A percentile compares a stretch with the other conserved stretches of the same genome.
These are phyloP conservation scores for Plasmodium gallinaceum DNA, from an alignment of 169 alveolate species.

Conservation along the genomic window DNA sequence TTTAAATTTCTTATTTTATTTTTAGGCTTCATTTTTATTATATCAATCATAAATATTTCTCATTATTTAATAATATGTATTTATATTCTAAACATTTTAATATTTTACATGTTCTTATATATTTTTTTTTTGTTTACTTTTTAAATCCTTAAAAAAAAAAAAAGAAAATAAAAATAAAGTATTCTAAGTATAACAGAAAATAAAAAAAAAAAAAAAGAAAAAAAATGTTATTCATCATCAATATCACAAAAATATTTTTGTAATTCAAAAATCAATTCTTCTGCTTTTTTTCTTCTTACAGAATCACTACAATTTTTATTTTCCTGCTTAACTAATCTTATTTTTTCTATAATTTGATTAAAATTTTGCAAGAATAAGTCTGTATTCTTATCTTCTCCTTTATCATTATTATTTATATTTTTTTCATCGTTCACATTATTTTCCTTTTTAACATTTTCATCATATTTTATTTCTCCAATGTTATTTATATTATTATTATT, in stretches of 20 bases:
- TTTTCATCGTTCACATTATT: neutral
- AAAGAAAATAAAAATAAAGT: neutral
- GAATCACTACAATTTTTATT: conserved; percentile 47
- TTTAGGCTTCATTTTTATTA: too few species aligned
- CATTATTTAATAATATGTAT: neutral
- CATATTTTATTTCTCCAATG: neutral
- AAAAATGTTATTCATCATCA: conserved; percentile 34
- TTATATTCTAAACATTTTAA: neutral
- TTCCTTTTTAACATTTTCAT: neutral
- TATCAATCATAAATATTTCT: neutral
- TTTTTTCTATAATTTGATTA: conserved; percentile 64
- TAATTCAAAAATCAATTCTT: conserved; percentile 33
- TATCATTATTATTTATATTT: neutral
- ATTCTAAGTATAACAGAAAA: neutral
- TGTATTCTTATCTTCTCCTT: neutral
- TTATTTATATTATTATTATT: neutral
- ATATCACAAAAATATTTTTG: conserved; percentile 66
- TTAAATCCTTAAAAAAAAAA: neutral
- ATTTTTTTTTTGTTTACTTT: neutral
- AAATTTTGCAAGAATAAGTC: conserved; percentile 61
- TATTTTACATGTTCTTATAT: neutral
- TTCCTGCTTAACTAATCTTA: conserved; percentile 51
- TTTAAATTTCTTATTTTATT: too few species aligned
- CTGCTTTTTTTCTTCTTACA: conserved; percentile 60
- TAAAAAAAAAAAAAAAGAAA: conserved; percentile 7